Base-by-base conservation (phyloP, 2,329 filamentous ascomycete species). In the Cordyceps farinosa region DNA sequence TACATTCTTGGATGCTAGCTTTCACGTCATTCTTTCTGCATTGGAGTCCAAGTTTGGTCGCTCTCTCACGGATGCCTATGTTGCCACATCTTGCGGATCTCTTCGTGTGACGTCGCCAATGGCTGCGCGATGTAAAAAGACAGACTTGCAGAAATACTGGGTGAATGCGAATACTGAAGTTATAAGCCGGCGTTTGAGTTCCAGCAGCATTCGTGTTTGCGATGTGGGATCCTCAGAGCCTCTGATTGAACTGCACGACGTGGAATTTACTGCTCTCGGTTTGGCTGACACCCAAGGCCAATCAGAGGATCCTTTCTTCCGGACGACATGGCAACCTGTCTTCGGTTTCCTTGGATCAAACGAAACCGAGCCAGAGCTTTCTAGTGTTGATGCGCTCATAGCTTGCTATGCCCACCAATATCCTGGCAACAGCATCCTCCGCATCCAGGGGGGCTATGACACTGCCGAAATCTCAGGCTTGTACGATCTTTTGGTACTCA, bases 11-110 rank as follows among this genome's bases (percentile, higher is more conserved):
- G 69, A 71, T 54, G 65, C 69, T 13, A 67, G 68, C 63, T 70
- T 71, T 65, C 69, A 71, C 54, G 65, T 68, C 53, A 69, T 71
- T 38, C 69, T 70, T 64, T 61, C 67, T 48, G 68, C 70, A 3
- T 62, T 71, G 8, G 69, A 71, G 56, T 65, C 67, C n/a, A 64
- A 66, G 6, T 65, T 69, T 10, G 70, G 67, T 1, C 65, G 65
- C 1, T 64, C 68, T 30, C 59, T 71, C 5, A 66, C 68, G 45
- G 70, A 69, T 64, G 68, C 68, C 27, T 70, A 70, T 54, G 69
- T 70, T 13, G 69, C 69, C 3, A 68, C 69, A 2, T 71, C 69
- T 58, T 66, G 70, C 65, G 61, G 65, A 32, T 63, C 64, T 1
- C 57, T 69, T 29, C 67, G 64, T 53, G 66, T 71, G 52, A 68